Conservation (phyloP, 148 eudicot genomes). For the Spergularia bocconei region DNA sequence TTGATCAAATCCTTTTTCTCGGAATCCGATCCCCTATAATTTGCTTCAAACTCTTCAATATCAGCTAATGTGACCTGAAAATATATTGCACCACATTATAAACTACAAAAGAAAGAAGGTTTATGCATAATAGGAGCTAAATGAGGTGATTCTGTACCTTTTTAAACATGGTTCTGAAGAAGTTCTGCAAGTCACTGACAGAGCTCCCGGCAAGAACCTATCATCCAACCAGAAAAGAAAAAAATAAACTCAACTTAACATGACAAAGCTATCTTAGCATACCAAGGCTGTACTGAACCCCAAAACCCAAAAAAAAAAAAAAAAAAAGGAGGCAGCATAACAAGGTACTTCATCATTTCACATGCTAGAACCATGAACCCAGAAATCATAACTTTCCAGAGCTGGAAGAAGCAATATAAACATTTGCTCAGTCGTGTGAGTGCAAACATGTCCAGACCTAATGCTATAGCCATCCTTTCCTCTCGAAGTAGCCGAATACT, state of each 20-base stretch:
- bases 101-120: not conserved
- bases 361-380: not conserved
- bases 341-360: not conserved
- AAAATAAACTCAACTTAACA: not conserved
- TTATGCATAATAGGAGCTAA: not conserved
- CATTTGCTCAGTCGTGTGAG: not conserved
- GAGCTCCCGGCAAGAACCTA: conserved; percentile 88
- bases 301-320: no score
- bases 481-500: not conserved
- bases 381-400: not conserved
- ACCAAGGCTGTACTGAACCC: no score
- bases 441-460: not conserved
- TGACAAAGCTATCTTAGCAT: no score
- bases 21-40: conserved; percentile 91
- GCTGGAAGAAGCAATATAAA: not conserved
- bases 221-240: conserved; percentile 8
- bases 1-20: conserved; percentile 83
- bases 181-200: conserved; percentile 60
- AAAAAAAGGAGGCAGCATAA: not conserved
- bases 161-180: conserved; percentile 72
- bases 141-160: conserved; percentile 42
- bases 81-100: not conserved
- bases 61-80: conserved; percentile 83
- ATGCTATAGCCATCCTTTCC: not conserved
- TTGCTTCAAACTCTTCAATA: conserved; percentile 95